Base-by-base conservation (phyloP, 495 filamentous ascomycete genomes). In the Cryomyces antarcticus region DNA sequence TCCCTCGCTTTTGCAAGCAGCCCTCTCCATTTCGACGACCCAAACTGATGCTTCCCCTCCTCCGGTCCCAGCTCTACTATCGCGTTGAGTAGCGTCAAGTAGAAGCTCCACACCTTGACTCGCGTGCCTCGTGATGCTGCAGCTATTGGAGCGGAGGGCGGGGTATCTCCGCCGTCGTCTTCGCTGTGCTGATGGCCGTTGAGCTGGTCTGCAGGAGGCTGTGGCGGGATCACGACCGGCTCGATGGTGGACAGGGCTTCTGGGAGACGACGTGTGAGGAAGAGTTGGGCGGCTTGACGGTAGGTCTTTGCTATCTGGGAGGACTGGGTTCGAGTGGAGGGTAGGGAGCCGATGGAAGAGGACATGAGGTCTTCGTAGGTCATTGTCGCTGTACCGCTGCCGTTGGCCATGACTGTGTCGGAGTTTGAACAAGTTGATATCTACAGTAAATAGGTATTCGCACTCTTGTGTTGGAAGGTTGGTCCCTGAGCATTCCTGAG, bases 21-120 rank as follows among this genome's bases (percentile, higher is more conserved):
- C 10, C 68, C 65, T 53, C 78, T 76, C 85, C 85, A 97, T 48
- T 83, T 75, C 45, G 78, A 71, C 36, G 70, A 74, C 0, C 92
- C 92, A 65, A 95, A 87, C 27, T 75, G 69, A 11, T 71, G 71
- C 61, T 87, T 93, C 30, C 88, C 89, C 55, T 93, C 84, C 50
- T 94, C 83, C n/a, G 77, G 61, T 12, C 81, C 82, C 49, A 95
- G 66, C 47, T 96, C 86, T 31, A 88, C 67, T 38, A 93, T 79
- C 27, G 82, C 82, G 61, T 93, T 92, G 31, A 96, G 68, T 27
- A 96, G 73, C 0, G 85, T 93, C 41, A 96, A 72, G 58, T 96
- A 96, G 50, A 97, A 69, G 59, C 82, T 92, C 92, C 92, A 97
- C 43, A 95, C 75, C 58, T 94, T 96, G 60, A 94, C 82, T 48